A percentile compares a stretch with the other conserved stretches of the same genome.
Conservation (phyloP, 257 asterid genomes). For the Fraxinus cuspidata region DNA sequence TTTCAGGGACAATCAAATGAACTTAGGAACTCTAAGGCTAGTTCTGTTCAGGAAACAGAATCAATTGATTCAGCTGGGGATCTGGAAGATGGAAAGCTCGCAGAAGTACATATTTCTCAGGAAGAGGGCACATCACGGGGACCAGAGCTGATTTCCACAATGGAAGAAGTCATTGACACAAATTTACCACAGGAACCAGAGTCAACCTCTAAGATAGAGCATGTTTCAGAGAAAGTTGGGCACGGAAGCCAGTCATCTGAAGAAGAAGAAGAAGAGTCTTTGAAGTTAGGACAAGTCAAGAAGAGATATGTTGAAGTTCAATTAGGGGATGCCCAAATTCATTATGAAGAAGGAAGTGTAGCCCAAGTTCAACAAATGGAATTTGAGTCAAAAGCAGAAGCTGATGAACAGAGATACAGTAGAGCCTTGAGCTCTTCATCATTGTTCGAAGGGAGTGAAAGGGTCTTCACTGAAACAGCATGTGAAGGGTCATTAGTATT, state of each 20-base stretch:
- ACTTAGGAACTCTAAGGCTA: slow-evolving; percentile 77
- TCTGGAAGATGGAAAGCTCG: slow-evolving; percentile 45
- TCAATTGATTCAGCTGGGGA: slow-evolving; percentile 67
- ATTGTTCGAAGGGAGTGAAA: slow-evolving; percentile 59
- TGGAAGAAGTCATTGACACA: slow-evolving; percentile 31
- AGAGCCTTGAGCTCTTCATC: slow-evolving; percentile 67
- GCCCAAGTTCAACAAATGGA: slow-evolving; percentile 14
- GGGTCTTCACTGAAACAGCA: slow-evolving; percentile 43
- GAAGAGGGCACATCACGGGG: slow-evolving; percentile 26
- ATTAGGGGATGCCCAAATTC: slow-evolving; percentile 20
- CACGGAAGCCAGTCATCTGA: slow-evolving; percentile 72
- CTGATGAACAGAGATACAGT: slow-evolving; percentile 29
- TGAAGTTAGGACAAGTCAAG: slow-evolving; percentile 35
- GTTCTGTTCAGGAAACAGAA: slow-evolving; percentile 76
- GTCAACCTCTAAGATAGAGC: slow-evolving; percentile 39
- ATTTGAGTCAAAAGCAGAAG: slow-evolving; percentile 23
- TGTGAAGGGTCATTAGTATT: slow-evolving; percentile 40
- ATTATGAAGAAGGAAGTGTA: slow-evolving; percentile 16
- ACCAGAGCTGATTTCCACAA: slow-evolving; percentile 20
- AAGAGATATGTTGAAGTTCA: slow-evolving; percentile 33
- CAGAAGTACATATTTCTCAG: slow-evolving; percentile 36
- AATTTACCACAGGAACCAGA: slow-evolving; percentile 36
- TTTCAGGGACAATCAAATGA: slow-evolving; percentile 72
- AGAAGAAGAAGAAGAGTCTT: slow-evolving; percentile 51
- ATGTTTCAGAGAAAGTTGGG: slow-evolving; percentile 54